Percentiles rank a stretch among this genome's conserved stretches.
These are phyloP conservation scores for Candida dubliniensis DNA, from an alignment of 1,139 yeast species.

Conservation along the genomic window DNA sequence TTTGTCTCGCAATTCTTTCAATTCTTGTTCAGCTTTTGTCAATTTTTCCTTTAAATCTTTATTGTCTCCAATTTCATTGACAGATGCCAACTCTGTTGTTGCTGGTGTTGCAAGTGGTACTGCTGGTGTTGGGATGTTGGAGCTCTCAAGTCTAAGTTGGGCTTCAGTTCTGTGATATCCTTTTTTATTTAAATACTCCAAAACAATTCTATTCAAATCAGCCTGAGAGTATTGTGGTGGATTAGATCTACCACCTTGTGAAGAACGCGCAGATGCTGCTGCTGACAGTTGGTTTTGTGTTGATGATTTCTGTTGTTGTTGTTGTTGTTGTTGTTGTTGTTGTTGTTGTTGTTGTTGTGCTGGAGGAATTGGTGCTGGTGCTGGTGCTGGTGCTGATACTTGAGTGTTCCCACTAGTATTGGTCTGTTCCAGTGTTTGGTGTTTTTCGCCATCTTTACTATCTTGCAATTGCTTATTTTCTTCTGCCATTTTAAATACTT, in stretches of 20 bases:
- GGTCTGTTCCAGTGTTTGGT: too few species aligned
- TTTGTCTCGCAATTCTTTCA: conserved; percentile 43
- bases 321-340: conserved; percentile 3
- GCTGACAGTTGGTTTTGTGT: conserved; percentile 6
- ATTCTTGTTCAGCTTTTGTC: conserved; percentile 34
- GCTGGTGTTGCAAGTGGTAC: conserved; percentile 52
- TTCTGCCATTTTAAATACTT: too few species aligned
- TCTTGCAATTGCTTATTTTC: too few species aligned
- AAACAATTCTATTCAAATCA: conserved; percentile 83
- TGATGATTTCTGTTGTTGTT: not conserved
- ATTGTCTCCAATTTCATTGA: conserved; percentile 28
- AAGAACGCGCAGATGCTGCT: conserved; percentile 10
- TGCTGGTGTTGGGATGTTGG: conserved; percentile 62
- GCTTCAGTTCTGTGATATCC: conserved; percentile 96
- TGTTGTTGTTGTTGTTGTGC: not conserved
- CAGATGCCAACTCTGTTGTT: conserved; percentile 41
- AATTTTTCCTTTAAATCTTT: conserved; percentile 29
- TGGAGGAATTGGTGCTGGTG: not conserved
- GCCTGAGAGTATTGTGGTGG: conserved; percentile 58
- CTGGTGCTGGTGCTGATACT: too few species aligned
- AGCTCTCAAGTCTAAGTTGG: conserved; percentile 84
- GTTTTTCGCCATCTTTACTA: too few species aligned
- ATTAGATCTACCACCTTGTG: conserved; percentile 15
- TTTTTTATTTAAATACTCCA: conserved; percentile 88
- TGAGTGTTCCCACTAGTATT: too few species aligned